These are phyloP conservation scores for Neurospora sublineolata DNA, from an alignment of 495 filamentous ascomycete species.

Conservation along the genomic window DNA sequence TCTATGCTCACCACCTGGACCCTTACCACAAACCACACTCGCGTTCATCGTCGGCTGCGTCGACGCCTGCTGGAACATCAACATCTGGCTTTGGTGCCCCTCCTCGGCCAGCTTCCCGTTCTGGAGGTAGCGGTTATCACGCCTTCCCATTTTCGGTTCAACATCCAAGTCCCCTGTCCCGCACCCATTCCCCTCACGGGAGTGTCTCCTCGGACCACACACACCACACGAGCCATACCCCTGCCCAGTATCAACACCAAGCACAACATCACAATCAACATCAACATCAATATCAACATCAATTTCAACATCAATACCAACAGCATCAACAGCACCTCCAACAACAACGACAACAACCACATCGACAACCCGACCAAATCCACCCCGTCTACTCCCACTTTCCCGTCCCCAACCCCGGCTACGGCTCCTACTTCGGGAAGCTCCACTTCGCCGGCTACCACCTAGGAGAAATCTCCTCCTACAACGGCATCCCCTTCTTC, in stretches of 20 bases:
- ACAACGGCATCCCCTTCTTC: slow-evolving; percentile 37
- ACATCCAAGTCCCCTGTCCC: not conserved
- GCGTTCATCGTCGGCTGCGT: not conserved
- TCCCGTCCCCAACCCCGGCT: not conserved
- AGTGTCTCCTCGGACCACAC: not conserved
- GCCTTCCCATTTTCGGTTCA: not conserved
- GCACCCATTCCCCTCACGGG: not conserved
- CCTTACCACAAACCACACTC: not conserved
- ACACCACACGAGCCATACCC: not conserved
- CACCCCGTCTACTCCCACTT: not conserved
- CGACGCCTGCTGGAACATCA: not conserved
- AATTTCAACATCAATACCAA: not conserved
- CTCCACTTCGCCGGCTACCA: slow-evolving; percentile 40
- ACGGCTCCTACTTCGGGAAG: slow-evolving; percentile 14
- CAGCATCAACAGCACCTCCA: not conserved
- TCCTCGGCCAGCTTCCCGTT: not conserved
- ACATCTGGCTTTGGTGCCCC: not conserved
- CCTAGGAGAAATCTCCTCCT: slow-evolving; percentile 34
- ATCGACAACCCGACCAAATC: not conserved
- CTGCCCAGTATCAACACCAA: not conserved
- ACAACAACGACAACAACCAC: not conserved
- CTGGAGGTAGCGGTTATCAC: not conserved
- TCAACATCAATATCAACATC: not conserved
- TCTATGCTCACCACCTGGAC: not conserved
- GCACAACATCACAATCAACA: not conserved